Percentiles rank a stretch among this genome's conserved stretches.
These are phyloP conservation scores for Theileria parva DNA, from an alignment of 169 alveolate genomes.

Conservation along the genomic window DNA sequence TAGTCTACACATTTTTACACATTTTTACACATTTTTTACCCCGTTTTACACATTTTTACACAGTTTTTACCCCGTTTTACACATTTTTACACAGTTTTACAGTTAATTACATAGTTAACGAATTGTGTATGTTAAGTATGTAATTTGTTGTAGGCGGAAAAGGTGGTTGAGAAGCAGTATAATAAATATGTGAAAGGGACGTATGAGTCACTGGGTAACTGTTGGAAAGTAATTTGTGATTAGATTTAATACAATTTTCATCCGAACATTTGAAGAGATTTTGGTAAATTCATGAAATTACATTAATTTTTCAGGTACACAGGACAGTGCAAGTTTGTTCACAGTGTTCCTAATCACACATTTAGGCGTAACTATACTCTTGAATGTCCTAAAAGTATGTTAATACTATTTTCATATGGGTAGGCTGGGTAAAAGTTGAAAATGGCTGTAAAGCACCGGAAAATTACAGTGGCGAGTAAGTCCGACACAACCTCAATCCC, in stretches of 20 bases:
- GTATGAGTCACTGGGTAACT: conserved; percentile 50
- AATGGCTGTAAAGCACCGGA: conserved; percentile 48
- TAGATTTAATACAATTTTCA: conserved; percentile 41
- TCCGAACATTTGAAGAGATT: conserved; percentile 55
- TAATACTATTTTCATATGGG: not conserved
- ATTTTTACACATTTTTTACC: too few relatives aligned
- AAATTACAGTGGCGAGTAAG: conserved; percentile 44
- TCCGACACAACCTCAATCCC: not conserved
- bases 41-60: too few relatives aligned
- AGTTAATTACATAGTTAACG: too few relatives aligned
- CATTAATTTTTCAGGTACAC: conserved; percentile 15
- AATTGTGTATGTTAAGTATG: too few relatives aligned
- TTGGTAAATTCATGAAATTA: conserved; percentile 29
- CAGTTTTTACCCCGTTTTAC: too few relatives aligned
- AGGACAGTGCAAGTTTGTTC: conserved; percentile 30
- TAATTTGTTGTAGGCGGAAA: conserved; percentile 23
- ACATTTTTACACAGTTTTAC: too few relatives aligned
- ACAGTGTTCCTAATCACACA: not conserved
- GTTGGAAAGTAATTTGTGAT: too few relatives aligned
- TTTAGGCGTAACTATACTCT: conserved; percentile 34
- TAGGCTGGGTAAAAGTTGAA: conserved; percentile 11
- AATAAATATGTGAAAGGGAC: conserved; percentile 20
- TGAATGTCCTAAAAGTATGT: conserved; percentile 58
- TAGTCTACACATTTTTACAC: not conserved
- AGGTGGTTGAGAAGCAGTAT: conserved; percentile 27